Conservation (phyloP, 305 asterid species). For the Plantago lanceolata region DNA sequence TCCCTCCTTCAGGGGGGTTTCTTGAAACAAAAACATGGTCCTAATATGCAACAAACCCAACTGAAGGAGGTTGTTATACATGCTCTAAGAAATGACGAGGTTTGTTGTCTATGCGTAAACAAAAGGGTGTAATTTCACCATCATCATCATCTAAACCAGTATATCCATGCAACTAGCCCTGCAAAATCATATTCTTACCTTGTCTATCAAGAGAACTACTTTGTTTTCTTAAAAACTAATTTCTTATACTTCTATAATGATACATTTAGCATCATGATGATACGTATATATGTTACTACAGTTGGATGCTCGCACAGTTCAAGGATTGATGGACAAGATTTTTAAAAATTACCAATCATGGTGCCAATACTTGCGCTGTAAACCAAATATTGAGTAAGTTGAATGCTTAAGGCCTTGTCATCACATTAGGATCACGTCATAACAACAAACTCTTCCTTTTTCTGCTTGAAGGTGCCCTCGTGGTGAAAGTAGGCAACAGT, state of each 20-base stretch:
- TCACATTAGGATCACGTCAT: slow-evolving; percentile 18
- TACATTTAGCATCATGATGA: slow-evolving; percentile 25
- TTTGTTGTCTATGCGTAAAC: neutral
- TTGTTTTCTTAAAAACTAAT: neutral
- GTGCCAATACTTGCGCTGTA: slow-evolving; percentile 75
- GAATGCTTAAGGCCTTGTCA: slow-evolving; percentile 23
- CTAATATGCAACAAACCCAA: neutral
- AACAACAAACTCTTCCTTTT: slow-evolving; percentile 14
- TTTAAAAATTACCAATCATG: slow-evolving; percentile 84
- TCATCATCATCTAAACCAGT: neutral
- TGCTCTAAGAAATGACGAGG: neutral
- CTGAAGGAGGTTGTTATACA: neutral
- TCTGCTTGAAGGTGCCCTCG: slow-evolving; percentile 48
- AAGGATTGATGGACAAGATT: slow-evolving; percentile 58
- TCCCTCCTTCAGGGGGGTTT: neutral
- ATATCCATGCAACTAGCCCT: neutral
- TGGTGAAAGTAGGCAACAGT: slow-evolving; percentile 66
- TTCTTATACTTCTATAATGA: slow-evolving; percentile 13
- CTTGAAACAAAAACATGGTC: neutral
- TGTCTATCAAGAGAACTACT: neutral
- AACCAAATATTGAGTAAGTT: slow-evolving; percentile 72
- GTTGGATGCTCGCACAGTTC: slow-evolving; percentile 64
- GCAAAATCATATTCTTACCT: neutral
- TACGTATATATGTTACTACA: slow-evolving; percentile 33
- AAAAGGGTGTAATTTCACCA: neutral